Evolutionary conservation across 768 basidiomycete genomes (phyloP).

Genomic region (Tubosaeta sp.): DNA sequence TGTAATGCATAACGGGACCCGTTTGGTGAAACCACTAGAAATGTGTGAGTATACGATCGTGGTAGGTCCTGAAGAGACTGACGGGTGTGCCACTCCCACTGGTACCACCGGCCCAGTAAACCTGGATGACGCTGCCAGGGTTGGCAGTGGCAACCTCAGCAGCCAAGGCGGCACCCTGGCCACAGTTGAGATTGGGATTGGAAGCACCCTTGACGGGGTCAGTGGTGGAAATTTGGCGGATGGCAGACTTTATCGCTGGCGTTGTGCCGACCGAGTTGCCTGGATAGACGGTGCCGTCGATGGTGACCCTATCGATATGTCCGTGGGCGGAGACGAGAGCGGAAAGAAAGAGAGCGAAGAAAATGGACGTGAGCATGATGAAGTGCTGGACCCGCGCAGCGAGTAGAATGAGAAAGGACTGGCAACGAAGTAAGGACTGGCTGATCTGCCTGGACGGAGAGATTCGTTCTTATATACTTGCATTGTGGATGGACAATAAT

Average conservation of each 20-base stretch:
- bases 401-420: constrained; percentile 9
- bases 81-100: constrained; percentile 29
- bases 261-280: constrained; percentile 29
- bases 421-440: background rate
- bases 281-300: constrained; percentile 27
- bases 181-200: constrained; percentile 59
- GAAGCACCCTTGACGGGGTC: constrained; percentile 52
- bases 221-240: constrained; percentile 42
- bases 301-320: constrained; percentile 24
- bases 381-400: constrained; percentile 20
- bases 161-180: constrained; percentile 48
- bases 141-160: constrained; percentile 49
- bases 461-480: background rate
- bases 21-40: constrained; percentile 52
- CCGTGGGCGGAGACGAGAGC: constrained; percentile 29
- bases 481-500: background rate
- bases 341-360: constrained; percentile 18
- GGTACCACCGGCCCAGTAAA: constrained; percentile 49
- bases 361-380: constrained; percentile 13
- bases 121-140: constrained; percentile 50
- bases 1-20: constrained; percentile 71
- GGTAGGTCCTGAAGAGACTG: background rate
- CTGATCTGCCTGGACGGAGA: background rate
- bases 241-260: constrained; percentile 29
- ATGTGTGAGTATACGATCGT: constrained; percentile 16